Conservation (phyloP, 2,329 filamentous ascomycete genomes). For the Paecilomyces sp. region DNA sequence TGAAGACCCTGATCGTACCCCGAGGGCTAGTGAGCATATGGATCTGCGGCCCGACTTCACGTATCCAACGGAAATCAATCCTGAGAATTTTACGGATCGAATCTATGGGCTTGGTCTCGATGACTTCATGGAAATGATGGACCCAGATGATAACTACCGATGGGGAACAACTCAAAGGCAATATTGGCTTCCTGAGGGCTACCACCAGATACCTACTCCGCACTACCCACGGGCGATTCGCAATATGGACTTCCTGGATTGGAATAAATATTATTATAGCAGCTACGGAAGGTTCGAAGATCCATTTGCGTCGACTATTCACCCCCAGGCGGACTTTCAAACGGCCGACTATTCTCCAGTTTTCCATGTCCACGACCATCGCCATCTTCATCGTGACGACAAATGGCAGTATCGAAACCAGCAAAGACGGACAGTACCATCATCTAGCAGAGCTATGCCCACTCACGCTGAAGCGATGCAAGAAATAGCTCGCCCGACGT, state of each 20-base stretch:
- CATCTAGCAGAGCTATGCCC: neutral
- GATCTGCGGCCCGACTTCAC: neutral
- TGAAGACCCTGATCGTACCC: neutral
- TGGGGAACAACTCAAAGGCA: neutral
- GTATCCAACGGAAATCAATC: neutral
- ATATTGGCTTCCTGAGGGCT: neutral
- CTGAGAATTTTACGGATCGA: neutral
- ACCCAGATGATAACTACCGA: neutral
- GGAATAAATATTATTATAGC: neutral
- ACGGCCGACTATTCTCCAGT: neutral
- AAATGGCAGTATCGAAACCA: neutral
- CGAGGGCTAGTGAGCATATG: neutral
- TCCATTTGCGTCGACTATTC: neutral
- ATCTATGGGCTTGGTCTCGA: neutral
- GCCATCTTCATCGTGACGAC: neutral
- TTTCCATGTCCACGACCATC: neutral
- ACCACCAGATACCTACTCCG: neutral
- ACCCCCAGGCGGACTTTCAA: neutral
- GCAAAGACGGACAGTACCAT: neutral
- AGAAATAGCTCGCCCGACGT: neutral
- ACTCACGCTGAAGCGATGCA: neutral
- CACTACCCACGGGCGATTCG: neutral
- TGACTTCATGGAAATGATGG: neutral
- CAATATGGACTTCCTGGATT: neutral
- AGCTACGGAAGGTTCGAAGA: neutral